Percentiles rank a stretch among this genome's conserved stretches.
phyloP scores from a whole-genome alignment of 495 filamentous ascomycete species.

The Parathielavia appendiculata region DNA sequence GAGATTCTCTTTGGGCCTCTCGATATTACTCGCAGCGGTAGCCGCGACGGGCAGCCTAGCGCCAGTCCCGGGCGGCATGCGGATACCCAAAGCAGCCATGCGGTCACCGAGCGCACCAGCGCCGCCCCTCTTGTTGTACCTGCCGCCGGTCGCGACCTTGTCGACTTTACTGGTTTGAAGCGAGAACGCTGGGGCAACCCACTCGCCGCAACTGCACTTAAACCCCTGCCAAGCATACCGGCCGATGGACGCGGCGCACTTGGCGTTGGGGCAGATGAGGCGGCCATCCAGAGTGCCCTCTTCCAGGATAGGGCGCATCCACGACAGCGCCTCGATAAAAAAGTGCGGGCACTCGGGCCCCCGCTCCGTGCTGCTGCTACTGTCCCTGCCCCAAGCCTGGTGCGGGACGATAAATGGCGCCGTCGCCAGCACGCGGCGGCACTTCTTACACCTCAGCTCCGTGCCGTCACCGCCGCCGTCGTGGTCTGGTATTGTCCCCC shows the following conservation, averaged over 20 bases:
- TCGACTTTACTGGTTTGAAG: constrained; percentile 78
- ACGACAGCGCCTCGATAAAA: constrained; percentile 84
- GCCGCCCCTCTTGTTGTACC: constrained; percentile 3
- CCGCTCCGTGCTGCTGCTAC: constrained; percentile 13
- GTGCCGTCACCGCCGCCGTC: constrained; percentile 19
- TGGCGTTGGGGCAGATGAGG: constrained; percentile 70
- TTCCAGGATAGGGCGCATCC: constrained; percentile 83
- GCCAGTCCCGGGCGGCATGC: constrained; percentile 33
- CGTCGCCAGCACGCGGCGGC: constrained; percentile 49
- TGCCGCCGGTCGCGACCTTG: constrained; percentile 43
- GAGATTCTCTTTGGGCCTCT: constrained; percentile 24
- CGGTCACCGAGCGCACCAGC: constrained; percentile 18
- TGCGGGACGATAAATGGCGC: constrained; percentile 41
- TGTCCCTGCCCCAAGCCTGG: constrained; percentile 19
- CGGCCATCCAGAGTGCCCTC: constrained; percentile 74
- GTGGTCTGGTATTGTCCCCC: not conserved
- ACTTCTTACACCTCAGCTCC: constrained; percentile 61
- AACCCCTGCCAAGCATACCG: constrained; percentile 95
- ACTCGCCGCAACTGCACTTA: constrained; percentile 83
- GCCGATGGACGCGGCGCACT: constrained; percentile 75
- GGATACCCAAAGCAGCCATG: constrained; percentile 30
- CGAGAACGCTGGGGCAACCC: constrained; percentile 88
- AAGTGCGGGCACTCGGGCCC: constrained; percentile 63
- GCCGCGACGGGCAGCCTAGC: not conserved
- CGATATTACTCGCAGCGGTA: not conserved